Base-by-base conservation (phyloP, 2,329 filamentous ascomycete species). In the Cadophora sp. region DNA sequence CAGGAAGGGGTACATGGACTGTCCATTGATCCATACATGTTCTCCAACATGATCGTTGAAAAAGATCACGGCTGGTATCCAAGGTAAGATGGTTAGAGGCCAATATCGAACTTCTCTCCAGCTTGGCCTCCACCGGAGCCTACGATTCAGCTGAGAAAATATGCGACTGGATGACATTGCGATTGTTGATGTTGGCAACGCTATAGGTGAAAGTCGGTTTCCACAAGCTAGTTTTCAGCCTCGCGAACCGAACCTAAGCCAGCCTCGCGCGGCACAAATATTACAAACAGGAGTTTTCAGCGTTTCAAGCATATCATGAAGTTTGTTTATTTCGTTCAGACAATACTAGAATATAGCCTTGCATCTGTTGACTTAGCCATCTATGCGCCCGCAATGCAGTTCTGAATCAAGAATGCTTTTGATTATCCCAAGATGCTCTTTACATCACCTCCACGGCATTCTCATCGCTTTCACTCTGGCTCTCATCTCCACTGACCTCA, bases 401-500 rank as follows among this genome's bases (percentile, higher is more conserved):
- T 69, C 68, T 73, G 60, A 64, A 66, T 69, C 71, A 71, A 66
- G 68, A 71, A 26, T 71, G 73, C 73, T 76, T 76, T 76, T 77
- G 61, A 68, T 69, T 68, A 68, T 53, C 66, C 63, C 69, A 60
- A 40, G 68, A 71, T 40, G 24, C 59, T n/a, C n/a, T 73, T 74
- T 81, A 84, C 74, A 84, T 79, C 34, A 82, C 81, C 75, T 83
- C 86, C 43, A 89, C 88, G 72, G 89, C 87, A 79, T 93, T 94
- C 79, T 97, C 96, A 78, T 98, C 96, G 79, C 93, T 97, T 82
- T 97, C 95, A 79, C 93, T 97, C 81, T 93, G 87, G 80, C 94
- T 96, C 86, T 99, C 96, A 80, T 99, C 97, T 77, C 96, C 96
- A 81, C 94, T 97, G 78, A 99, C 93, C 81, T 99, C 93, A 79